Evolutionary conservation across 805 yeast genomes (phyloP).

Genomic region (Yarrowia yakushimensis): DNA sequence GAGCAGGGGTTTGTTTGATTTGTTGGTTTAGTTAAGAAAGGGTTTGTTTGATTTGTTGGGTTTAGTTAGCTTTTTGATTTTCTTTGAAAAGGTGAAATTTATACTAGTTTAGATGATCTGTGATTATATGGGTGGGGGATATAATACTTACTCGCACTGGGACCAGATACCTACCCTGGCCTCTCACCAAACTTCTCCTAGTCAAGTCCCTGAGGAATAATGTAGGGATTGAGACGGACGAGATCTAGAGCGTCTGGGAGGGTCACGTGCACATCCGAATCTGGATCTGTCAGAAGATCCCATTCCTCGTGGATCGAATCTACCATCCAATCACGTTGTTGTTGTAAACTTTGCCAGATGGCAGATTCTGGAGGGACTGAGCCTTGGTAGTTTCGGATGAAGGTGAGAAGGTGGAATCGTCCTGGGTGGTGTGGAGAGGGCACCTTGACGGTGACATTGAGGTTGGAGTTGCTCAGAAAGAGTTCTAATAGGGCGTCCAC

Average conservation of each 20-base stretch:
- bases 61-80: too few relatives aligned
- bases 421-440: not conserved
- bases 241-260: not conserved
- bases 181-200: too few relatives aligned
- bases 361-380: not conserved
- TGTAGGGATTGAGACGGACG: not conserved
- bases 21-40: too few relatives aligned
- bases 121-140: too few relatives aligned
- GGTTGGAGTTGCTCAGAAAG: not conserved
- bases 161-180: too few relatives aligned
- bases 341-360: not conserved
- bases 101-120: too few relatives aligned
- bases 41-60: too few relatives aligned
- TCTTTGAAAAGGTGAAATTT: too few relatives aligned
- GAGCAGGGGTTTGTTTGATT: too few relatives aligned
- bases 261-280: not conserved
- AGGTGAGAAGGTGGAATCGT: not conserved
- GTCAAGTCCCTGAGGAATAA: not conserved
- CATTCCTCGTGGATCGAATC: not conserved
- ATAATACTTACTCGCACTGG: too few relatives aligned
- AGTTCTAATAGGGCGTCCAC: not conserved
- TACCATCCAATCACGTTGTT: not conserved
- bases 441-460: not conserved
- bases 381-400: not conserved
- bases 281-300: not conserved